Evolutionary conservation across 2,329 filamentous ascomycete species (phyloP), one percentile per base, ranked within the genome.

Genomic region (Penicillium sp.): DNA sequence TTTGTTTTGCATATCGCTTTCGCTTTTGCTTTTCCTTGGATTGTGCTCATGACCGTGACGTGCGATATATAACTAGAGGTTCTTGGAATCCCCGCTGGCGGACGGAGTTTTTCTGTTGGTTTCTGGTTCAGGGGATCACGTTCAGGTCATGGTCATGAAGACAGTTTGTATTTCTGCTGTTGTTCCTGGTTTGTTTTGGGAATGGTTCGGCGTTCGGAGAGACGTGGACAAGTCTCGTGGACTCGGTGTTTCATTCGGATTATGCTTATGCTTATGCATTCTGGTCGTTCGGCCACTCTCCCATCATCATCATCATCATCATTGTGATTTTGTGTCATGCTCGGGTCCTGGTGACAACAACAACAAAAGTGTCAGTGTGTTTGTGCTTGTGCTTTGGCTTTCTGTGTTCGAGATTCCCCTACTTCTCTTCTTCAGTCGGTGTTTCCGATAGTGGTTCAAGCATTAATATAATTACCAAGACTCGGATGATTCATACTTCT

Each of bases 401-500:
- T 60, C 53, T 68, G 62, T 63, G 57, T 56, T 65, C 57, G 59
- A 64, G 58, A 65, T 57, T 61, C 55, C 58, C 63, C 56, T 49
- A 22, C 45, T 49, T 4, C 15, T 17, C 24, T 30, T 49, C 24
- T 38, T 45, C 37, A 54, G 58, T 55, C 28, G 35, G 50, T 60
- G 33, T 66, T 40, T 61, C 45, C 47, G 60, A 66, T 64, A 65
- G 63, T 65, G 51, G 59, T 55, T 66, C 38, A 63, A 68, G 62
- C 63, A 70, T 62, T 59, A 68, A 70, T 70, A 59, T 62, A 62
- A 66, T 61, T 67, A 65, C 66, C 65, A 66, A 67, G 63, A 64
- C 66, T 68, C 58, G 62, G 59, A 53, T 66, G 59, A 62, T 65
- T 28, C 33, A 35, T 24, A 17, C 19, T 9, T 40, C 15, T 7